Evolutionary conservation across 148 eudicot genomes (phyloP), one percentile per base, ranked within the genome.

Genomic region (Cornus kousa): DNA sequence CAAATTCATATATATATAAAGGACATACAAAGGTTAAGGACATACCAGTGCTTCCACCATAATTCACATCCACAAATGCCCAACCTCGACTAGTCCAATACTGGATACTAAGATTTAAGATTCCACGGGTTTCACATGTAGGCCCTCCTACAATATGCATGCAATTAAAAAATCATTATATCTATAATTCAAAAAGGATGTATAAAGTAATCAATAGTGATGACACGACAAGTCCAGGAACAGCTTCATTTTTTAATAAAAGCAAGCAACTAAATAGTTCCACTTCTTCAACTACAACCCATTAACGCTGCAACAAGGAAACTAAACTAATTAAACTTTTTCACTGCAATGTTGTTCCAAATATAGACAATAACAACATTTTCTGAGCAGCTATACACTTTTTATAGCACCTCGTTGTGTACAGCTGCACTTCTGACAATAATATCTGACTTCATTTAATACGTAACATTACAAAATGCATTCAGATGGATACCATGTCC

Each of bases 21-120:
- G 13, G 53, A n/a, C 32, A 71, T 50, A 48, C 70, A 14, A 67
- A 80, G 62, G 43, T 33, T 39, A 55, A 80, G 37, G 68, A 76
- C 84, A 71, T 81, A 91, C 98, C 98, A 78, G 97, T 91, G 85
- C 97, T 95, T 84, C 98, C 98, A 82, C 98, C 98, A 77, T 93
- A 95, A 77, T 95, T 95, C 74, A 93, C 98, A 88, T 95, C 97
- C 76, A 90, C 97, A 84, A 90, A 86, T 60, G 94, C 98, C 98
- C 98, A 95, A 74, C 98, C 98, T 77, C 97, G 94, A 82, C 97
- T 95, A 69, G 98, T 95, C 97, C 98, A 95, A 78, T 89, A 95
- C 80, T 95, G 98, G 80, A 90, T 83, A 77, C 86, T 82, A 70
- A 95, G 92, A 83, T 90, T 89, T 67, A 93, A 92, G 79, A 84